A percentile compares a stretch with the other conserved stretches of the same genome.
Evolutionary conservation across 306 rosid species (phyloP).

Genomic region (Lagenaria siceraria): DNA sequence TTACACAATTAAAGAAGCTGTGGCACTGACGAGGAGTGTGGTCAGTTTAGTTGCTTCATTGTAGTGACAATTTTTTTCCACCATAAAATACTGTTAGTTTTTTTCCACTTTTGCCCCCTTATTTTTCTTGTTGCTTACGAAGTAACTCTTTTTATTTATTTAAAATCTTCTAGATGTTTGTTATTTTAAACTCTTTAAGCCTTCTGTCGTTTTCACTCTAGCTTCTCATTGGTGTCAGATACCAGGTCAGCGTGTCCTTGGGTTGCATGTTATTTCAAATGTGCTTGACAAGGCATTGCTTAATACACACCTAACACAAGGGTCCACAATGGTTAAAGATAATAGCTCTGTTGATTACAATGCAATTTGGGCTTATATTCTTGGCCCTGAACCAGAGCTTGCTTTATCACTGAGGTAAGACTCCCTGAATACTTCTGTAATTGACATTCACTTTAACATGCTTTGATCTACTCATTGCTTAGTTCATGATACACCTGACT

Average conservation of each 20-base stretch:
- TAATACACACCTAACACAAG: conserved; percentile 29
- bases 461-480: background rate
- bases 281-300: conserved; percentile 66
- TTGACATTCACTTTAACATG: background rate
- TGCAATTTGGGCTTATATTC: conserved; percentile 87
- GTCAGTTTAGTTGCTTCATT: conserved; percentile 28
- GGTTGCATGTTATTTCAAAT: conserved; percentile 54
- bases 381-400: conserved; percentile 97
- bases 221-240: conserved; percentile 25
- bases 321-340: conserved; percentile 19
- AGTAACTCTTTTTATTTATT: background rate
- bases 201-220: background rate
- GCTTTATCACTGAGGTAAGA: conserved; percentile 68
- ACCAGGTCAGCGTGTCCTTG: conserved; percentile 87
- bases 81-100: background rate
- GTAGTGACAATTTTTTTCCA: background rate
- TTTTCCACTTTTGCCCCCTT: background rate
- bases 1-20: conserved; percentile 86
- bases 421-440: conserved; percentile 9
- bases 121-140: background rate
- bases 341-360: conserved; percentile 59
- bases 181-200: background rate
- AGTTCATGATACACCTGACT: background rate
- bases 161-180: background rate
- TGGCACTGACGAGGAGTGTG: conserved; percentile 79